Base-by-base conservation (phyloP, 257 asterid species). In the Nicotiana tomentosiformis region DNA sequence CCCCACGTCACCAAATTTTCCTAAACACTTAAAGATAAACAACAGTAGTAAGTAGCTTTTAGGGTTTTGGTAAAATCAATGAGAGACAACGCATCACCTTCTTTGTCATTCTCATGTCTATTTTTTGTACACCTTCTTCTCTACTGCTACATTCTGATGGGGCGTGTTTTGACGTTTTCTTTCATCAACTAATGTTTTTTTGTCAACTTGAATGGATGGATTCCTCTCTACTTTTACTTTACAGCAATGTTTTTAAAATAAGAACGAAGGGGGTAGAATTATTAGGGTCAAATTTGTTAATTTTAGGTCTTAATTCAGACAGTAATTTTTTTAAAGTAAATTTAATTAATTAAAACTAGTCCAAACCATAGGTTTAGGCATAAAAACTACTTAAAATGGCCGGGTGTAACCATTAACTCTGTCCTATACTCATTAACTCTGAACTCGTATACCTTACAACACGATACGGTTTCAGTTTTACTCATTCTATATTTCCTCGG, bases 1-100 rank as follows among this genome's bases (percentile, higher is more conserved):
- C 82, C 85, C 85, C 77, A 72, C 85, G 58, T 6, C 29, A 37
- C 77, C 20, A 60, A 81, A 82, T 18, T 30, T 80, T 14, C 79
- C 7, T 23, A 81, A 18, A 17, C 14, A 56, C 4, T 56, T 56
- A 66, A 64, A 26, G 55, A 53, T 16, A 49, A 23, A 17, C 65
- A 51, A 5, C 33, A 49, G 7, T 67, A 23, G 1, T 39, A 7
- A 32, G 3, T 53, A n/a, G 66, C 33, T 35, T 78, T 68, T 64
- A 57, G 79, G 20, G 57, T 82, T 82, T 39, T 74, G 30, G 53
- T 69, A 29, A 70, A 80, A 68, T 84, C 26, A 51, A 30, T 46
- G 11, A 55, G 29, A 37, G 82, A 82, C 86, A 86, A 32, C 29
- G 30, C 67, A 81, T 80, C 76, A 65, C 8, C 39, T 11, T 43